Base-by-base conservation (phyloP, 1,284 basidiomycete species). In the Serendipita sp. region DNA sequence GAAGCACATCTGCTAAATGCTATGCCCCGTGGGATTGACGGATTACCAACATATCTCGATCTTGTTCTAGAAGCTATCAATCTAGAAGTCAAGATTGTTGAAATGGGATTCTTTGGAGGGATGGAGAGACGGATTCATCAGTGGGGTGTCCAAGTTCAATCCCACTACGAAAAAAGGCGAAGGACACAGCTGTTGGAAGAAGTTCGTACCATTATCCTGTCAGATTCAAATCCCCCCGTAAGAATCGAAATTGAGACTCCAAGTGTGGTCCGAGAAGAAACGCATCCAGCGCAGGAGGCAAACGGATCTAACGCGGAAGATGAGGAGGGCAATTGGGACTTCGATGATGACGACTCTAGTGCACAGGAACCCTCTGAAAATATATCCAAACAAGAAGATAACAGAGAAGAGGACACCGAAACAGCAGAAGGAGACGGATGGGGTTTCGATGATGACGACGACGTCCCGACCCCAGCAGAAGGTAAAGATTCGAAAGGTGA, bases 111-210 rank as follows among this genome's bases (percentile, higher is more conserved):
- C 60, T 78, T 77, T 2, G 64, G 67, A 3, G 73, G 74, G 82
- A 85, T 50, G 74, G 74, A 41, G 75, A 81, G 17, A 77, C 88
- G 61, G 77, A 78, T 70, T 66, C 71, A 60, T 6, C 61, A 67
- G 3, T 91, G 88, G 88, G 79, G 77, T 2, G 77, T 82, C 62
- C 78, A 78, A 2, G 75, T 87, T 17, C 78, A 79, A 34, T 73
- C 78, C 2, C 88, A 91, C 71, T 91, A 88, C 68, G 88, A 89
- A 71, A 80, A 82, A 64, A 81, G 82, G 68, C 74, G 87, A 66
- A 77, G 88, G 5, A 73, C 80, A 34, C 75, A 78, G 61, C 79
- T 89, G 58, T 75, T 90, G n/a, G 80, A 85, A 43, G 70, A 70
- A 3, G 76, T 80, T 17, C 77, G 88, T 61, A 68, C 68, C 17